Evolutionary conservation across 2,329 filamentous ascomycete genomes (phyloP).

Genomic region (Gaeumannomyces sp.): DNA sequence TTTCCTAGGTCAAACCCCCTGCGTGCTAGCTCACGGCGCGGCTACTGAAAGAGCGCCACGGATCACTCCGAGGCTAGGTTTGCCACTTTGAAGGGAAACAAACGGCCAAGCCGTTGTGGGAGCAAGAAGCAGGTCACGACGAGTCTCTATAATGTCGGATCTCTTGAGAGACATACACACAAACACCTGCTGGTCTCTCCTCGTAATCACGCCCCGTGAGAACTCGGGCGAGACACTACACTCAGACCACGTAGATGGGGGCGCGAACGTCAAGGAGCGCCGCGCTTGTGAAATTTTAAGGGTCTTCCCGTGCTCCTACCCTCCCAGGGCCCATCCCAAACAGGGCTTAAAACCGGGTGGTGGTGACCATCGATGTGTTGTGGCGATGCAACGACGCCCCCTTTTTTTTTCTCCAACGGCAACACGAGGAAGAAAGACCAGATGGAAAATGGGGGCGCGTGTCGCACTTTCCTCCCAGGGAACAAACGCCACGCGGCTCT

Average conservation of each 20-base stretch:
- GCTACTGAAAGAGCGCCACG: background rate
- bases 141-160: background rate
- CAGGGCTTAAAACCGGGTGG: background rate
- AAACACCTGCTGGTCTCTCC: background rate
- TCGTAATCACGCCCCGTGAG: background rate
- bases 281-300: background rate
- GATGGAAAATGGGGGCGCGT: background rate
- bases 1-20: background rate
- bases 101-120: too few species aligned
- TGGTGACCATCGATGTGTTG: background rate
- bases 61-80: background rate
- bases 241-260: too few species aligned
- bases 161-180: too few species aligned
- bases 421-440: background rate
- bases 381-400: background rate
- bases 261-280: too few species aligned
- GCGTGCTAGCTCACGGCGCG: background rate
- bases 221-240: background rate
- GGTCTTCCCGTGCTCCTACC: background rate
- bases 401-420: background rate
- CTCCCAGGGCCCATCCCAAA: background rate
- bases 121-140: background rate
- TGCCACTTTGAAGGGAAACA: too few species aligned
- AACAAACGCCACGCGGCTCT: background rate
- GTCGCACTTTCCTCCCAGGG: too few species aligned